Base-by-base conservation (phyloP, 306 rosid species). In the Vicia villosa region DNA sequence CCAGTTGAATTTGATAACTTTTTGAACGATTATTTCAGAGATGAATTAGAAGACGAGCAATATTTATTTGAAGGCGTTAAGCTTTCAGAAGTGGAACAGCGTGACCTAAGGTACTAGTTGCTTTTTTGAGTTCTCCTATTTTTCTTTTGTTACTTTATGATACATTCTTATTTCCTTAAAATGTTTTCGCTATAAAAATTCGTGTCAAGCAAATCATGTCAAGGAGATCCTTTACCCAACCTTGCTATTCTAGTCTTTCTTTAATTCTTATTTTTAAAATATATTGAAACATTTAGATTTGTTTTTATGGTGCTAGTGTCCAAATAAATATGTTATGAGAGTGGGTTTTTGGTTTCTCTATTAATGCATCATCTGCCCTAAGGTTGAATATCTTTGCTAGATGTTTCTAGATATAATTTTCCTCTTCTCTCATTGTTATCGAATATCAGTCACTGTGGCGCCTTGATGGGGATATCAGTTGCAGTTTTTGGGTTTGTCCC, bases 11-110 rank as follows among this genome's bases (percentile, higher is more conserved):
- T 40, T 66, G 43, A 41, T 63, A 66, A 30, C 70, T 63, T 38
- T 63, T 57, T 34, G 16, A 46, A n/a, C 50, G 59, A 70, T 41
- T 52, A 51, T 69, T 34, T 32, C 91, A 90, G 97, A 70, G 99
- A 88, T 66, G 97, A 90, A 50, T 84, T 94, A 80, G 92, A 85
- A 82, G 99, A 94, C 49, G 99, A 94, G 43, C 95, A 90, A 58
- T 94, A 94, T 84, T 79, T 91, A 21, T 94, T 91, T 83, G 91
- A 80, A 12, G 87, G 86, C 1, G 92, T 86, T 75, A 73, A 85
- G 87, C 85, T 94, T 71, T 74, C 96, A 6, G 97, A 91, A 72
- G 77, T 68, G 20, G 97, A 94, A 86, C 9, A 66, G 22, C 82
- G 88, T 0, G 87, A 88, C n/a, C 70, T 77, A 17, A 87, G 95